phyloP scores from a whole-genome alignment of 306 rosid genomes.

The Alnus rubra region DNA sequence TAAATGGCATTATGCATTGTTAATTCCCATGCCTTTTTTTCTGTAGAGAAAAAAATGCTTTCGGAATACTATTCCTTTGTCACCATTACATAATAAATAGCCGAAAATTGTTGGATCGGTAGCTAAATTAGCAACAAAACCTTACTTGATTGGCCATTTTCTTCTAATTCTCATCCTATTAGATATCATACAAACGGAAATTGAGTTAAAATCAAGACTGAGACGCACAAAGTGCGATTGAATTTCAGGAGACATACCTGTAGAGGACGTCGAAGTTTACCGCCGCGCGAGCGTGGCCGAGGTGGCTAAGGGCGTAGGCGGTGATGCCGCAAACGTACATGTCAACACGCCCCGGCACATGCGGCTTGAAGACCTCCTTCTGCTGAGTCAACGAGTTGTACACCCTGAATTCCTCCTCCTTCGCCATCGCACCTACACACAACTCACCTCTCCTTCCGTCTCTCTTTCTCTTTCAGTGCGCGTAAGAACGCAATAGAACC shows the following conservation, averaged over 20 bases:
- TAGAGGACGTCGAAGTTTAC: constrained; percentile 80
- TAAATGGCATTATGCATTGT: background rate
- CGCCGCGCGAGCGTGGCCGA: constrained; percentile 96
- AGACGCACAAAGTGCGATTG: background rate
- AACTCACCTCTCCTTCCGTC: background rate
- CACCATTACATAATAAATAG: background rate
- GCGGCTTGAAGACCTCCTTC: constrained; percentile 73
- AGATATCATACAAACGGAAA: background rate
- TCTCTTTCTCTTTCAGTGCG: background rate
- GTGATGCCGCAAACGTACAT: constrained; percentile 97
- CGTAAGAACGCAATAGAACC: background rate
- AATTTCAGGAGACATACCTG: constrained; percentile 40
- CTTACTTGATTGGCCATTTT: background rate
- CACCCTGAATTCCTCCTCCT: constrained; percentile 51
- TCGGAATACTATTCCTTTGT: background rate
- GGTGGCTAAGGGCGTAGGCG: constrained; percentile 83
- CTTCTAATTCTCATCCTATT: background rate
- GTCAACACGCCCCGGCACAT: constrained; percentile 60
- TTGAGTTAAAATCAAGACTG: background rate
- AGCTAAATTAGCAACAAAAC: background rate
- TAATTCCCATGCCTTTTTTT: background rate
- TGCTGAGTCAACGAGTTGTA: constrained; percentile 85
- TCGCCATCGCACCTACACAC: constrained; percentile 48
- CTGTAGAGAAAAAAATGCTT: background rate
- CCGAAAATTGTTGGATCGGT: background rate